A percentile compares a stretch with the other conserved stretches of the same genome.
These are phyloP conservation scores for Rosa multiflora DNA, from an alignment of 306 rosid species.

Conservation along the genomic window DNA sequence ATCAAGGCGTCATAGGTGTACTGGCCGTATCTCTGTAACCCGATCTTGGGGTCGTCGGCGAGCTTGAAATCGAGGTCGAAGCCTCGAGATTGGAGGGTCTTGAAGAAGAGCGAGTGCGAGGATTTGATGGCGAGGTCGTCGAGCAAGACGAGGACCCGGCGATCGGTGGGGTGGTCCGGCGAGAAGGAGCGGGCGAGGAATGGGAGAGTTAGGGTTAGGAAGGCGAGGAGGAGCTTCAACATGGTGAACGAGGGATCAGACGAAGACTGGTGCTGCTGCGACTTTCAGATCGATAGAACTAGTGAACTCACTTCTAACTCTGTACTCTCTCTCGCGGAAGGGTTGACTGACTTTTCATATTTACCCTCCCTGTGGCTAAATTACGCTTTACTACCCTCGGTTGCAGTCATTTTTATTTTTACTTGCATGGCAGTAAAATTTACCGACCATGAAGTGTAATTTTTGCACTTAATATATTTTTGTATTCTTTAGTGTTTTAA, in stretches of 20 bases:
- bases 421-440: no score
- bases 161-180: constrained; percentile 67
- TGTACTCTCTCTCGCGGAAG: not conserved
- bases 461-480: no score
- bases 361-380: not conserved
- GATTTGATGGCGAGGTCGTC: constrained; percentile 87
- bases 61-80: constrained; percentile 92
- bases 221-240: constrained; percentile 63
- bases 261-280: constrained; percentile 12
- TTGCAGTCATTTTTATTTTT: not conserved
- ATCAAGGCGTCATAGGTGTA: constrained; percentile 78
- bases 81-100: constrained; percentile 81
- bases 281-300: not conserved
- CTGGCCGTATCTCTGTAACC: constrained; percentile 82
- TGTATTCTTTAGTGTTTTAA: no score
- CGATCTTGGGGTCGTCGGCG: constrained; percentile 82
- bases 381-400: not conserved
- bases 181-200: constrained; percentile 64
- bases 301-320: not conserved
- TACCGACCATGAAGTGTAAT: no score
- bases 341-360: not conserved
- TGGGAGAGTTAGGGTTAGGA: constrained; percentile 62
- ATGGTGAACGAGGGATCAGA: constrained; percentile 27
- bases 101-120: constrained; percentile 82
- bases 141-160: constrained; percentile 76